Evolutionary conservation across 352 stramenopile species (phyloP), one percentile per base, ranked within the genome.

Genomic region (Peronospora destructor): DNA sequence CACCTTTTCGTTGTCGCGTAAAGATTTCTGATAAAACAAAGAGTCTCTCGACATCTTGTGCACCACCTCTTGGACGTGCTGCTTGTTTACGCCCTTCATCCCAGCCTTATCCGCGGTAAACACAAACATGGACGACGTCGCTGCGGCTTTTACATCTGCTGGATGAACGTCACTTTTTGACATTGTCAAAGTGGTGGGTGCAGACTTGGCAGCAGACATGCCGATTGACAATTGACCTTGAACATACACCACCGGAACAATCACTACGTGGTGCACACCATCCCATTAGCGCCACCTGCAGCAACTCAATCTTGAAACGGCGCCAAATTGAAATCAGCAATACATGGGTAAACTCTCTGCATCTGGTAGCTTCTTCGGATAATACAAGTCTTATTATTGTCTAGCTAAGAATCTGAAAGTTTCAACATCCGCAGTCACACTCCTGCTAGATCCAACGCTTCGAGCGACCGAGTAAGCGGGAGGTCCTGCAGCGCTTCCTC

Each of bases 1-100:
- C 26, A 94, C 88, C 34, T 90, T 86, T 41, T 83, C 74, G 63
- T 97, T 96, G 48, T 94, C 72, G 16, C 78, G 75, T 33, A 90
- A 53, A 49, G 94, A 93, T 56, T 97, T 91, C 54, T 94, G 83
- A 59, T 97, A 97, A 59, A 87, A 98, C 1, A 64, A 58, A 17
- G 87, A 97, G 71, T 97, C 84, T 58, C 96, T 96, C 34, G 86
- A 97, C 68, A 97, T 91, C 44, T 96, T 76, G 48, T 97, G 80
- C 53, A 98, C 89, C 16, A 98, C 89, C 48, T 90, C 71, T 67
- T 97, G 86, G 38, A 98, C 91, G 50, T 84, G 80, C 23, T 76
- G 66, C 34, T 91, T 91, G 74, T 98, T 73, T 34, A 95, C 76
- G 29, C 76, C 66, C 21, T 79, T 71, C 85, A 96, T 96, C 4